Percentiles rank a stretch among this genome's conserved stretches.
These are phyloP conservation scores for Colletotrichum tamarilloi DNA, from an alignment of 2,329 filamentous ascomycete species.

Conservation along the genomic window DNA sequence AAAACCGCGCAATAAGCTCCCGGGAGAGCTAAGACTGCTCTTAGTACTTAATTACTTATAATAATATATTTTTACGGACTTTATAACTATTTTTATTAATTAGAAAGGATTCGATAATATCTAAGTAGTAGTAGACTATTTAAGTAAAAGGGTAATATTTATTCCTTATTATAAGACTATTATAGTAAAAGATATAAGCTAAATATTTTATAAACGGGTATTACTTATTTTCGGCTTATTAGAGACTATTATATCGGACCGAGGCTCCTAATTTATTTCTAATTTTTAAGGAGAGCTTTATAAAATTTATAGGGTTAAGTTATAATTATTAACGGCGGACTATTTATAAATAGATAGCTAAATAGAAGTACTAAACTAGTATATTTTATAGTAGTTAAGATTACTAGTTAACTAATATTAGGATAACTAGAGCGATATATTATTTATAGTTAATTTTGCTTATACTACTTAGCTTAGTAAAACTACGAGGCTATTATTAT, in stretches of 20 bases:
- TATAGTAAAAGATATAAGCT: too few relatives aligned
- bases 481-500: fast-evolving
- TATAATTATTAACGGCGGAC: too few relatives aligned
- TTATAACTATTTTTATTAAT: too few relatives aligned
- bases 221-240: fast-evolving
- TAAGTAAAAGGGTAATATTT: too few relatives aligned
- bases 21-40: fast-evolving
- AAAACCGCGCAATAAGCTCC: fast-evolving
- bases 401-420: fast-evolving
- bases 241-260: fast-evolving
- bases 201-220: fast-evolving
- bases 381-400: fast-evolving
- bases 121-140: fast-evolving
- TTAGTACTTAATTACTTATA: fast-evolving
- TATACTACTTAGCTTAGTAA: fast-evolving
- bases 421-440: fast-evolving
- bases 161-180: too few relatives aligned
- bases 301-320: fast-evolving
- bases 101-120: too few relatives aligned
- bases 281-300: fast-evolving
- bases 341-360: too few relatives aligned
- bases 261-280: fast-evolving
- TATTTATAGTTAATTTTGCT: fast-evolving
- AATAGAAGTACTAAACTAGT: fast-evolving
- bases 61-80: fast-evolving